phyloP scores from a whole-genome alignment of 352 stramenopile genomes.

The Pythium rishiriense region DNA sequence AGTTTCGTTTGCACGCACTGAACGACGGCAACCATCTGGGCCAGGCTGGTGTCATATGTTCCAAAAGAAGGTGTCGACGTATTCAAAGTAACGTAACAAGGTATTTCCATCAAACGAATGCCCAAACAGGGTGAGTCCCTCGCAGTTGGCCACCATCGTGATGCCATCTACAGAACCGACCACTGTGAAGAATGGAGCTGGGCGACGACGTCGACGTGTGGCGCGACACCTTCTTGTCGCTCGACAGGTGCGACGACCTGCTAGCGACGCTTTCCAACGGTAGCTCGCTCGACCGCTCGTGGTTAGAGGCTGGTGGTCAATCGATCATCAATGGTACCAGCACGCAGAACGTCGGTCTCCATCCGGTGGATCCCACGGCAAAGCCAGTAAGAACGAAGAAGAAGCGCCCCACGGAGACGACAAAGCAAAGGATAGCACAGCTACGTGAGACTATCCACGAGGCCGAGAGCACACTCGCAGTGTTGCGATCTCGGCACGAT shows the following conservation, averaged over 20 bases:
- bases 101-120: too few species aligned
- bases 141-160: too few species aligned
- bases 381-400: neutral
- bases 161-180: neutral
- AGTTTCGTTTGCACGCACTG: too few species aligned
- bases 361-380: too few species aligned
- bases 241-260: neutral
- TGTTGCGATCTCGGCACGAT: neutral
- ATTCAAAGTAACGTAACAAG: too few species aligned
- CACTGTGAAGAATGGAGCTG: neutral
- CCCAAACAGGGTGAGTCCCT: too few species aligned
- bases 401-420: neutral
- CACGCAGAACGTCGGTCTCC: too few species aligned
- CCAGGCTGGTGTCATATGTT: too few species aligned
- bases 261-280: slow-evolving; percentile 4
- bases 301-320: neutral
- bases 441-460: slow-evolving; percentile 1
- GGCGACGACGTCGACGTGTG: slow-evolving; percentile 7
- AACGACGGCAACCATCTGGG: too few species aligned
- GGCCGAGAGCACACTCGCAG: neutral
- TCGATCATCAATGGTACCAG: too few species aligned
- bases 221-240: slow-evolving; percentile 4
- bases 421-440: slow-evolving; percentile 3
- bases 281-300: neutral
- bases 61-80: too few species aligned